These are phyloP conservation scores for Cladophialophora exuberans DNA, from an alignment of 2,329 filamentous ascomycete genomes.

Conservation along the genomic window DNA sequence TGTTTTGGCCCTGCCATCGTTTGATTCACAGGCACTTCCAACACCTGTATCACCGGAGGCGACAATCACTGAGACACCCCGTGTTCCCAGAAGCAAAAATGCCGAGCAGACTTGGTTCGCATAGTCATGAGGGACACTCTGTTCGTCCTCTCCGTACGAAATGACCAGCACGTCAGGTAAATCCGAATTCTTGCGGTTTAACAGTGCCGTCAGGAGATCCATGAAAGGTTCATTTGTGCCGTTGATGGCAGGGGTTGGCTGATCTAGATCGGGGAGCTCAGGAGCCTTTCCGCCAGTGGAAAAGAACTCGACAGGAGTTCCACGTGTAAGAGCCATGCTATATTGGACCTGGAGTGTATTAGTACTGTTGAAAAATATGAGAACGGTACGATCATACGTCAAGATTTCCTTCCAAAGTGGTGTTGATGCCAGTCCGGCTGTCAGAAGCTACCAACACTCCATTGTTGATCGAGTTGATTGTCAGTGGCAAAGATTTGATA, in stretches of 20 bases:
- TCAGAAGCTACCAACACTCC: too few relatives aligned
- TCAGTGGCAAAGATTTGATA: constrained; percentile 60
- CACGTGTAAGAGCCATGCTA: constrained; percentile 58
- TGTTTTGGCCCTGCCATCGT: constrained; percentile 57
- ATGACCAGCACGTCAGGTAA: constrained; percentile 68
- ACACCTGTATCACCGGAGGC: constrained; percentile 66
- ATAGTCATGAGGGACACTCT: constrained; percentile 61
- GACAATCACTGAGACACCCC: constrained; percentile 69
- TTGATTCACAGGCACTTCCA: constrained; percentile 57
- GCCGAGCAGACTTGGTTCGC: constrained; percentile 64
- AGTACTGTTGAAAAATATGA: neutral
- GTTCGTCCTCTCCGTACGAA: constrained; percentile 73
- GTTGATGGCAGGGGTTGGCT: constrained; percentile 46
- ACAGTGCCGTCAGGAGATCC: constrained; percentile 63
- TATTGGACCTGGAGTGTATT: constrained; percentile 63
- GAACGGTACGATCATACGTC: constrained; percentile 41
- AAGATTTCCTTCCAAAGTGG: constrained; percentile 54
- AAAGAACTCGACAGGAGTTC: constrained; percentile 61
- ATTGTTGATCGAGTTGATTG: constrained; percentile 60
- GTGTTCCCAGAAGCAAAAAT: constrained; percentile 66
- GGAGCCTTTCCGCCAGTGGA: constrained; percentile 62
- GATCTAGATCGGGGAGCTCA: constrained; percentile 52
- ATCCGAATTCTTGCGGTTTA: constrained; percentile 55
- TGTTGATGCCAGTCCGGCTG: constrained; percentile 46
- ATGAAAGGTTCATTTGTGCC: constrained; percentile 67